A percentile compares a stretch with the other conserved stretches of the same genome.
Evolutionary conservation across 1,284 basidiomycete genomes (phyloP).

Genomic region (Lentinula novae-zelandiae): DNA sequence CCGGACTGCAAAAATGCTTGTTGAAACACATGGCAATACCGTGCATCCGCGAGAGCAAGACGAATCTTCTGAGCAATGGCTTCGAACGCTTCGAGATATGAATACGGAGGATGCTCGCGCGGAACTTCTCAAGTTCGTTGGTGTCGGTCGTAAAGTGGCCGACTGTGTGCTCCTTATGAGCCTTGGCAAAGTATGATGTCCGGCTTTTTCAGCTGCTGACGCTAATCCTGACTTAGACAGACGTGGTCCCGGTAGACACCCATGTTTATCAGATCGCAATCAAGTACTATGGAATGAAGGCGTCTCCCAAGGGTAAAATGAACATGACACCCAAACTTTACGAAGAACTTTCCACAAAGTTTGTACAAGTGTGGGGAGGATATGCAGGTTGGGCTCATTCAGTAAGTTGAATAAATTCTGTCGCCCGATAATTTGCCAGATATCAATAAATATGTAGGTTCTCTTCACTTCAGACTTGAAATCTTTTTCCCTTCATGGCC

Average conservation of each 20-base stretch:
- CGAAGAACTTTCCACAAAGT: conserved; percentile 66
- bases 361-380: conserved; percentile 72
- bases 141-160: conserved; percentile 94
- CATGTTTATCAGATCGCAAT: conserved; percentile 87
- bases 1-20: conserved; percentile 77
- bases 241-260: conserved; percentile 89
- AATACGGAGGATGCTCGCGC: conserved; percentile 62
- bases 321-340: conserved; percentile 81
- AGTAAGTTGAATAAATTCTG: conserved; percentile 36
- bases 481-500: conserved; percentile 43
- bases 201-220: conserved; percentile 6
- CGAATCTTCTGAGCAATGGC: conserved; percentile 58
- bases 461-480: conserved; percentile 54
- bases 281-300: conserved; percentile 76
- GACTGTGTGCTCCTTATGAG: conserved; percentile 97
- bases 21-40: conserved; percentile 45
- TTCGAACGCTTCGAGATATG: conserved; percentile 50
- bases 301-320: conserved; percentile 44
- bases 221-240: conserved; percentile 42
- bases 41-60: conserved; percentile 18
- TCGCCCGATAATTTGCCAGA: conserved; percentile 15
- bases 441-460: conserved; percentile 19
- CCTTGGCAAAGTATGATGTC: conserved; percentile 72
- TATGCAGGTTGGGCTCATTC: conserved; percentile 94
- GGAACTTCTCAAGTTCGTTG: conserved; percentile 78